Evolutionary conservation across 192 early-diverging fungal species (phyloP).

Genomic region (Gorgonomyces haynaldii): DNA sequence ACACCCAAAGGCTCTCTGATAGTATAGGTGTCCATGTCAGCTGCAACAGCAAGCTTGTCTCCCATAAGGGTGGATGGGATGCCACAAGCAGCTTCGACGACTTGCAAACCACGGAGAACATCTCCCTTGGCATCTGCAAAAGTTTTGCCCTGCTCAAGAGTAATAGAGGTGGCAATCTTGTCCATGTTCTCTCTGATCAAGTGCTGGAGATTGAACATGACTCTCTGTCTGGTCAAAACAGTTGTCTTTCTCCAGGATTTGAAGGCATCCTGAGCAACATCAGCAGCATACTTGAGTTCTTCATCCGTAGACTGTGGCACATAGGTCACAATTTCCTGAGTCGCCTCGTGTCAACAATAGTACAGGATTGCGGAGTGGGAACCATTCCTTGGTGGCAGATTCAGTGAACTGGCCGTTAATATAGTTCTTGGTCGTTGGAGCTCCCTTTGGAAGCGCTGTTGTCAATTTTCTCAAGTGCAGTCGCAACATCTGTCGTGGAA

Average conservation of each 20-base stretch:
- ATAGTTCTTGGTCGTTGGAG: conserved; percentile 39
- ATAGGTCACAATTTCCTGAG: conserved; percentile 71
- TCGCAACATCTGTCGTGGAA: no score
- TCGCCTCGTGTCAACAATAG: conserved; percentile 71
- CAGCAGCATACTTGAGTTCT: conserved; percentile 70
- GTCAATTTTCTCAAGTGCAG: no score
- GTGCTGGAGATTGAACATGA: conserved; percentile 83
- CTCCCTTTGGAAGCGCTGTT: background rate
- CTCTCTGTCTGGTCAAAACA: conserved; percentile 70
- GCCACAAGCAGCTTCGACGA: conserved; percentile 73
- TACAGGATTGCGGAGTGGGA: conserved; percentile 82
- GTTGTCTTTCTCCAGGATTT: conserved; percentile 74
- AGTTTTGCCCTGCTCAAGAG: conserved; percentile 86
- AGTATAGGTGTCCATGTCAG: conserved; percentile 93
- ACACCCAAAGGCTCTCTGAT: conserved; percentile 87
- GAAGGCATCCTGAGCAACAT: conserved; percentile 65
- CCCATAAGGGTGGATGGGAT: conserved; percentile 78
- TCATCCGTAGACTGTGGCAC: conserved; percentile 80
- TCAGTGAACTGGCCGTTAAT: conserved; percentile 90
- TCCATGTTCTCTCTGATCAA: conserved; percentile 29
- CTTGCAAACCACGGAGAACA: conserved; percentile 82
- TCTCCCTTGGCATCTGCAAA: conserved; percentile 83
- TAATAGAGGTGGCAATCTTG: conserved; percentile 67
- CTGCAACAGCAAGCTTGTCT: conserved; percentile 65
- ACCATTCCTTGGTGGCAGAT: conserved; percentile 74